Percentiles rank a stretch among this genome's conserved stretches.
These are phyloP conservation scores for Beta corolliflora DNA, from an alignment of 179 eudicot genomes.

Conservation along the genomic window DNA sequence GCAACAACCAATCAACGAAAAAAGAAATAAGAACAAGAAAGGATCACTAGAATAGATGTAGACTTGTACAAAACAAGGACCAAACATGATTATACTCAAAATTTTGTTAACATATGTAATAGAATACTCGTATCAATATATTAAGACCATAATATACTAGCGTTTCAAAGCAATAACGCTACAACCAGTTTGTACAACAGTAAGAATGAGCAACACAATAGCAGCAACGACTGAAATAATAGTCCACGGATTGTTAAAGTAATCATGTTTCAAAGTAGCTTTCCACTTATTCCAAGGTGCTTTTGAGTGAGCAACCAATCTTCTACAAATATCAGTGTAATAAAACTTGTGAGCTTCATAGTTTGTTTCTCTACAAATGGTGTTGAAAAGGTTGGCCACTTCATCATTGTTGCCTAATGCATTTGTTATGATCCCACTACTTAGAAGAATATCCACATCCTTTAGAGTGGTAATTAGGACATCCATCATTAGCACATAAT, in stretches of 20 bases:
- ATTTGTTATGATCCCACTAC: constrained; percentile 32
- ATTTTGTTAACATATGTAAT: neutral
- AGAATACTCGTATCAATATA: neutral
- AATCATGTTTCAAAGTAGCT: constrained; percentile 39
- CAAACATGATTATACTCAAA: neutral
- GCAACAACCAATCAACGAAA: no score
- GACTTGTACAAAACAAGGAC: neutral
- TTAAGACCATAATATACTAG: neutral
- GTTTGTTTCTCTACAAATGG: constrained; percentile 34
- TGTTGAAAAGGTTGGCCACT: constrained; percentile 32
- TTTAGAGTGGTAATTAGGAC: constrained; percentile 35
- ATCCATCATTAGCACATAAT: constrained; percentile 40
- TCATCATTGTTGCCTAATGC: constrained; percentile 32
- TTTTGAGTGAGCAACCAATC: constrained; percentile 32
- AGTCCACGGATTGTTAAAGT: constrained; percentile 44
- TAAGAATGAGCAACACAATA: constrained; percentile 36
- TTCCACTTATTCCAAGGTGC: constrained; percentile 41
- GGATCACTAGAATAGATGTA: no score
- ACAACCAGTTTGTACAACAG: constrained; percentile 41
- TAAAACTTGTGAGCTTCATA: constrained; percentile 31
- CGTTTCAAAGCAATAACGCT: constrained; percentile 25
- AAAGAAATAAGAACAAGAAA: no score
- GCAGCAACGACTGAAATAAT: constrained; percentile 40
- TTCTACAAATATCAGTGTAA: constrained; percentile 28
- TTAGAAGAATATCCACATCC: constrained; percentile 38